Evolutionary conservation across 2,329 filamentous ascomycete genomes (phyloP).

Genomic region (Diaporthe sp.): DNA sequence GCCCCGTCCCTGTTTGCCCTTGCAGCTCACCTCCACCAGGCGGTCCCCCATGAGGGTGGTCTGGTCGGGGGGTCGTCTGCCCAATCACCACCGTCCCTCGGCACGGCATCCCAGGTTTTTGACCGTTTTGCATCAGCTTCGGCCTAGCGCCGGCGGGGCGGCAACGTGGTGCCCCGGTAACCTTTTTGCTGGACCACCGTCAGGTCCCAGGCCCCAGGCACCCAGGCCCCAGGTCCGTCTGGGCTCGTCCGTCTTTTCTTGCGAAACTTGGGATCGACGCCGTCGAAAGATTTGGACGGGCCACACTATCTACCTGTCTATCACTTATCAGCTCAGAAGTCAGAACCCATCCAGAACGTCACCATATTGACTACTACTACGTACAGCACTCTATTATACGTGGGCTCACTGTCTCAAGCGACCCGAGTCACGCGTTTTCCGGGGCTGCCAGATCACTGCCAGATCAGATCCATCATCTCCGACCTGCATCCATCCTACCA

Average conservation of each 20-base stretch:
- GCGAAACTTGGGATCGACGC: slow-evolving; percentile 10
- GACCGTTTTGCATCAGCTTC: slow-evolving; percentile 26
- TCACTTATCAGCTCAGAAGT: slow-evolving; percentile 8
- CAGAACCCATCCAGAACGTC: neutral
- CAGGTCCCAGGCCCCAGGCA: no score
- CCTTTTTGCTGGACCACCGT: neutral
- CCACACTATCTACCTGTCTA: neutral
- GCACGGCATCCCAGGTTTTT: neutral
- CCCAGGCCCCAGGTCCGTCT: slow-evolving; percentile 1
- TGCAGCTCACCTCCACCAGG: slow-evolving; percentile 22
- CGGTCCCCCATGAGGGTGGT: neutral
- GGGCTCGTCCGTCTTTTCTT: neutral
- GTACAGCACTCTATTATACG: neutral
- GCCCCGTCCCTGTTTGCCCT: slow-evolving; percentile 22
- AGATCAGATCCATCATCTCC: slow-evolving; percentile 25
- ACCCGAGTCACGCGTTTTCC: slow-evolving; percentile 6
- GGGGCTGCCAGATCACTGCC: slow-evolving; percentile 20
- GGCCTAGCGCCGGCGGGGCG: slow-evolving; percentile 27
- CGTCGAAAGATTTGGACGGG: slow-evolving; percentile 10
- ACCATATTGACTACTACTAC: neutral
- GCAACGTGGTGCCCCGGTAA: slow-evolving; percentile 15
- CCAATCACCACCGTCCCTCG: slow-evolving; percentile 15
- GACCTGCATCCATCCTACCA: slow-evolving; percentile 14
- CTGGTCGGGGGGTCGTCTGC: neutral
- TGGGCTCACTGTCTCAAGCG: no score